phyloP scores from a whole-genome alignment of 1,284 basidiomycete genomes.

The Fistulina hepatica region DNA sequence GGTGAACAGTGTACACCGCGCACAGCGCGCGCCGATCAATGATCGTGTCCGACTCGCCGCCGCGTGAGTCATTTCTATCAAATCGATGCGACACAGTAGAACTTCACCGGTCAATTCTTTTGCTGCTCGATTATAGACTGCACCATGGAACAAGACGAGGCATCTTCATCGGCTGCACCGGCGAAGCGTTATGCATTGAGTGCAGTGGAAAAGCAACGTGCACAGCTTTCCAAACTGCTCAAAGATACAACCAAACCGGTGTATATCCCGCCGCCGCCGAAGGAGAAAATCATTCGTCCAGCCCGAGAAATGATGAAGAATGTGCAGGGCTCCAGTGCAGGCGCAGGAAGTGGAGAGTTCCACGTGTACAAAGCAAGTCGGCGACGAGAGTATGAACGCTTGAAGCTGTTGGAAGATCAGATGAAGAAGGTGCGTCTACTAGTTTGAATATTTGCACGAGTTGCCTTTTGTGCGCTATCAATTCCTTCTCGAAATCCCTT shows the following conservation, averaged over 20 bases:
- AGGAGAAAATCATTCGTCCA: constrained; percentile 69
- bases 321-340: constrained; percentile 88
- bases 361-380: constrained; percentile 97
- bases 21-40: too few relatives aligned
- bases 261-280: constrained; percentile 61
- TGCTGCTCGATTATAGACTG: too few relatives aligned
- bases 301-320: constrained; percentile 98
- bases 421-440: constrained; percentile 52
- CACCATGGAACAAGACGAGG: too few relatives aligned
- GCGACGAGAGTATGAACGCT: constrained; percentile 88
- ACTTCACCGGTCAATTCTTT: too few relatives aligned
- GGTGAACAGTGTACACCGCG: too few relatives aligned
- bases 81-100: too few relatives aligned
- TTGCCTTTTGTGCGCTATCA: constrained; percentile 3
- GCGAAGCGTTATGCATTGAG: constrained; percentile 56
- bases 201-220: constrained; percentile 61
- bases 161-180: constrained; percentile 14
- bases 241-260: constrained; percentile 79
- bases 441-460: too few relatives aligned
- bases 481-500: constrained; percentile 9
- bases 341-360: constrained; percentile 90
- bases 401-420: constrained; percentile 85
- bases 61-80: too few relatives aligned
- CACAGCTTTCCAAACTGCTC: constrained; percentile 75
- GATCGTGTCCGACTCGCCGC: too few relatives aligned